Conservation (phyloP, 2,329 filamentous ascomycete species). For the Fusarium avenaceum region DNA sequence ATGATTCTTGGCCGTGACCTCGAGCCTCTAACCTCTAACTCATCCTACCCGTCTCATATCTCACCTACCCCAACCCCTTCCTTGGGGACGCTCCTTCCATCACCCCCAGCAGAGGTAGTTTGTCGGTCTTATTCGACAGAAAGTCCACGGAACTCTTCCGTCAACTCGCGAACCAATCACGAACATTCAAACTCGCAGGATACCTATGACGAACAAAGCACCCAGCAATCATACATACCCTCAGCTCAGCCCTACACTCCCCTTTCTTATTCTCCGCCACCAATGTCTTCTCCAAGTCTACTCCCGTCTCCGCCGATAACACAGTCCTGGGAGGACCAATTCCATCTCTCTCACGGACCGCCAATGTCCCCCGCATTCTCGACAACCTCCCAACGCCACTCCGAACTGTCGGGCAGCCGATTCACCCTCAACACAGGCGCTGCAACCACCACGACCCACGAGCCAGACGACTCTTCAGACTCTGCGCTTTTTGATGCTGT, state of each 20-base stretch:
- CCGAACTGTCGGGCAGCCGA: neutral
- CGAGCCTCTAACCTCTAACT: constrained; percentile 18
- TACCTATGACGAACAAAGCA: constrained; percentile 13
- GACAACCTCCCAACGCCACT: constrained; percentile 6
- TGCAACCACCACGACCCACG: neutral
- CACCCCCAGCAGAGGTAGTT: constrained; percentile 27
- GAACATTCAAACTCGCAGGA: constrained; percentile 14
- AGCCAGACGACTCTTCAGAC: constrained; percentile 44
- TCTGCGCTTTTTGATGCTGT: constrained; percentile 53
- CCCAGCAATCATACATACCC: constrained; percentile 35
- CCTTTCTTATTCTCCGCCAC: constrained; percentile 28
- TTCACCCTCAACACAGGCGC: neutral
- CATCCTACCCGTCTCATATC: constrained; percentile 24
- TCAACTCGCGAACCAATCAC: constrained; percentile 3
- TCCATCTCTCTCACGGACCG: constrained; percentile 11
- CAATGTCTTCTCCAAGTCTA: constrained; percentile 36
- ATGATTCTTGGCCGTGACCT: constrained; percentile 31
- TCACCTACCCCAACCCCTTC: constrained; percentile 34
- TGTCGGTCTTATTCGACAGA: constrained; percentile 14
- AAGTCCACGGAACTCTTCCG: neutral
- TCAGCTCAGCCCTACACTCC: constrained; percentile 45
- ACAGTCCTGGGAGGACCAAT: constrained; percentile 31
- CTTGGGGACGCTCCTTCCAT: constrained; percentile 25
- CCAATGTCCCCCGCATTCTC: constrained; percentile 26
- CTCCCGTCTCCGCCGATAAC: constrained; percentile 45